These are phyloP conservation scores for Camellia oleifera DNA, from an alignment of 179 eudicot genomes.

Conservation along the genomic window DNA sequence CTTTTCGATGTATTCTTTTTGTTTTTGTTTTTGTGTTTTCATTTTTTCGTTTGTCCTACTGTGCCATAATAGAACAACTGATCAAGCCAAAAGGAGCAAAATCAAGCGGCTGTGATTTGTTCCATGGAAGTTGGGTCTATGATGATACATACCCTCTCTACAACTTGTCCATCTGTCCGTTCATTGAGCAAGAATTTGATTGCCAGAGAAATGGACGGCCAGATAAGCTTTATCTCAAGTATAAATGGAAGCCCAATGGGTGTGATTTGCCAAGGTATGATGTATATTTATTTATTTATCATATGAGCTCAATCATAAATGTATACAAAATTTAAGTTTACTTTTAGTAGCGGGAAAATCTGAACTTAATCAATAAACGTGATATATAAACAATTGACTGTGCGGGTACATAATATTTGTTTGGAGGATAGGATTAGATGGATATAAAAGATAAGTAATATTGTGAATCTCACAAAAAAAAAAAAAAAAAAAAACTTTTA, in stretches of 20 bases:
- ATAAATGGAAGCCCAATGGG: slow-evolving; percentile 47
- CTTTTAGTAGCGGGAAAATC: no score
- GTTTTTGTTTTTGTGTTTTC: background rate
- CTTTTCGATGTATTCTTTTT: background rate
- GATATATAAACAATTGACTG: no score
- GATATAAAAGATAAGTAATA: no score
- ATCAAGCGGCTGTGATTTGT: background rate
- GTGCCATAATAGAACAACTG: background rate
- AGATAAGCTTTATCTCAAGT: slow-evolving; percentile 47
- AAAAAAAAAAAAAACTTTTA: no score
- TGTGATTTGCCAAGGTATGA: slow-evolving; percentile 43
- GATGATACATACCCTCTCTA: slow-evolving; percentile 55
- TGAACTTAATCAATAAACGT: no score
- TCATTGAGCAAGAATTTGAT: slow-evolving; percentile 39
- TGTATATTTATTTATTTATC: no score
- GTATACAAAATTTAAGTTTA: no score
- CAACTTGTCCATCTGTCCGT: slow-evolving; percentile 36
- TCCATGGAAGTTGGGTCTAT: slow-evolving; percentile 38
- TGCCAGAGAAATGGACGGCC: slow-evolving; percentile 50
- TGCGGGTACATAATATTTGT: no score
- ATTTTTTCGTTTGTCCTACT: background rate
- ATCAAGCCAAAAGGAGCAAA: background rate
- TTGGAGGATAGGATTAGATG: no score
- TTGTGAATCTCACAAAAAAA: no score
- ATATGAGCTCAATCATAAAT: no score